Evolutionary conservation across 78 protist species (phyloP).

Genomic region (Mantamonas sphyraenae): DNA sequence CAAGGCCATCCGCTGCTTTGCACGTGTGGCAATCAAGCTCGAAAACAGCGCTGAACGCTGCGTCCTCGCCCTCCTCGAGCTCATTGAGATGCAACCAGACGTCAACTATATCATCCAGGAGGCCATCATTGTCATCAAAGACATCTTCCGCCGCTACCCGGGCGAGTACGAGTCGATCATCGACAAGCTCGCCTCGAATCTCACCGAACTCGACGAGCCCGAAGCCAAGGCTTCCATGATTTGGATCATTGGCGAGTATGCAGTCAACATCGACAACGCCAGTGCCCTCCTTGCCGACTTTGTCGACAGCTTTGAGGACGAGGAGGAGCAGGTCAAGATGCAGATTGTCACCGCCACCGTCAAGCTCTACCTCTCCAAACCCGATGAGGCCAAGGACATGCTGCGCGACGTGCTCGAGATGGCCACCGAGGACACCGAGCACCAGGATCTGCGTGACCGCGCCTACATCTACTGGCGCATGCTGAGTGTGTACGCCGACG

Average conservation of each 20-base stretch:
- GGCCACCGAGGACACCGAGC: constrained; percentile 90
- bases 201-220: constrained; percentile 98
- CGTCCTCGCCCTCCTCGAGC: constrained; percentile 82
- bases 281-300: constrained; percentile 81
- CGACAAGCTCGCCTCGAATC: constrained; percentile 91
- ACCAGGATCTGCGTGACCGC: constrained; percentile 98
- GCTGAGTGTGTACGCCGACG: constrained; percentile 90
- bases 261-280: constrained; percentile 97
- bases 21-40: constrained; percentile 94
- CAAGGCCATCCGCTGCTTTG: constrained; percentile 91
- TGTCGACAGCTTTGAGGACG: constrained; percentile 84
- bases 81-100: constrained; percentile 76
- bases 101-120: constrained; percentile 99
- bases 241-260: constrained; percentile 99
- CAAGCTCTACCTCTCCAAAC: constrained; percentile 93
- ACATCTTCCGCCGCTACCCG: constrained; percentile 96
- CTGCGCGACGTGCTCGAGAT: constrained; percentile 72
- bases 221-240: constrained; percentile 98
- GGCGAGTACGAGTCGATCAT: constrained; percentile 93
- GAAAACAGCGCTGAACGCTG: constrained; percentile 72
- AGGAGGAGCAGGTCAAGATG: constrained; percentile 86
- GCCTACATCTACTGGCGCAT: constrained; percentile 98
- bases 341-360: constrained; percentile 94
- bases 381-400: constrained; percentile 82
- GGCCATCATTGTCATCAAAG: constrained; percentile 95